Evolutionary conservation across 2,329 filamentous ascomycete genomes (phyloP), one percentile per base, ranked within the genome.

Genomic region (Didymella sp.): DNA sequence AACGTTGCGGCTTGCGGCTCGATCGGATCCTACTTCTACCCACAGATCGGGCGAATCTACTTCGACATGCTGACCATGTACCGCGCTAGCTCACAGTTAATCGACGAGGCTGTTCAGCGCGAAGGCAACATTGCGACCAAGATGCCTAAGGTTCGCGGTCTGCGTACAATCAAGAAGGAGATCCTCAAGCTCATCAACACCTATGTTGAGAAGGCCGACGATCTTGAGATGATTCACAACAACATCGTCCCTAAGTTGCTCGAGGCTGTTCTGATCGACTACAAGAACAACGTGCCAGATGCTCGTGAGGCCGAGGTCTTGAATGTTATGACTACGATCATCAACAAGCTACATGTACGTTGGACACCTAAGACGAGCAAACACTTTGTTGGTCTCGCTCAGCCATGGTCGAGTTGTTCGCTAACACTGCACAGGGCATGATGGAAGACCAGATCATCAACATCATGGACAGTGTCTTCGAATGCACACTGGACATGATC

Each of bases 1-100:
- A 99, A 99, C 70, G 95, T 99, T 4, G 94, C 96, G n/a, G 95
- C 95, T 31, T 99, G 95, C 77, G 91, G 91, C 31, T 98, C 95
- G 0, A 95, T 99, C 56, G 95, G 96, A 30, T 88, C 91, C 49
- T 99, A 98, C 79, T 99, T 99, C 78, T 97, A 96, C 73, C 94
- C 95, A 12, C 95, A 99, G 75, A 96, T 99, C 68, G 95, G 94
- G 37, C 89, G 92, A 55, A 98, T 99, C 67, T 99, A 98, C 77
- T 88, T 96, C 66, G 95, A 99, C 74, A 98, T 99, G 94, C 82
- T 99, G 55, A 94, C 95, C 71, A 99, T 99, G 96, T 99, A 98
- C 77, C 90, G 92, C 48, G 95, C 94, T 37, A 95, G 94, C n/a
- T 98, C 94, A 75, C 87, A 91, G 72, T 86, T 99, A 64, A 99